Percentiles rank a stretch among this genome's conserved stretches.
Conservation (phyloP, 1,139 yeast genomes). For the Scheffersomyces quercinus region DNA sequence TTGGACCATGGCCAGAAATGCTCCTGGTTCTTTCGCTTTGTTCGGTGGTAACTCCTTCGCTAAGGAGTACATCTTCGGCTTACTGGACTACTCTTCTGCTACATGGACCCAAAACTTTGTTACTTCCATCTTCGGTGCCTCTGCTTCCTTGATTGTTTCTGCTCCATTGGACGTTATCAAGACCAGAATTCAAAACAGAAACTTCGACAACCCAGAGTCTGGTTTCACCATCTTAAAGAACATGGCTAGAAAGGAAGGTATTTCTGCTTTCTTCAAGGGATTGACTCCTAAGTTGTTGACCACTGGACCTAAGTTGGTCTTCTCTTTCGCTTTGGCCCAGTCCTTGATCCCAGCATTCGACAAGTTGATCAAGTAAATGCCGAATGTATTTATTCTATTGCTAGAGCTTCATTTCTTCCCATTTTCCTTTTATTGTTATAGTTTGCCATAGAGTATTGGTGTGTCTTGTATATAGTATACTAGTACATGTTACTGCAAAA, state of each 20-base stretch:
- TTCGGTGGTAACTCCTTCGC: conserved; percentile 99
- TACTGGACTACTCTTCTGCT: conserved; percentile 83
- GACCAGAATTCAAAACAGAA: conserved; percentile 96
- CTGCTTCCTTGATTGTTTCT: conserved; percentile 92
- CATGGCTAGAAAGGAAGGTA: conserved; percentile 88
- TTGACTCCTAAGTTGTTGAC: conserved; percentile 94
- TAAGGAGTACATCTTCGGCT: conserved; percentile 88
- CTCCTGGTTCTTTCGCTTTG: conserved; percentile 96
- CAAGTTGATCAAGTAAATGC: conserved; percentile 45
- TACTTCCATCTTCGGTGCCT: conserved; percentile 97
- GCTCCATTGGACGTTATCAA: conserved; percentile 98
- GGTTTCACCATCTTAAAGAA: conserved; percentile 92
- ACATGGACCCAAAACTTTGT: conserved; percentile 95
- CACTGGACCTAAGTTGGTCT: conserved; percentile 97
- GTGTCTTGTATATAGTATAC: background rate
- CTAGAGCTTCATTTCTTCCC: background rate
- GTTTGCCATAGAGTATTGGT: too few relatives aligned
- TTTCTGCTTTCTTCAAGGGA: conserved; percentile 93
- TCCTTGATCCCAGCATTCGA: conserved; percentile 95
- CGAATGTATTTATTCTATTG: background rate
- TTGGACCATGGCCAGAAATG: conserved; percentile 99
- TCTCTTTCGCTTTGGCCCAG: conserved; percentile 95
- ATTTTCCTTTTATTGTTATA: background rate
- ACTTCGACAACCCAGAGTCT: conserved; percentile 92
- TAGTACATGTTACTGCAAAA: too few relatives aligned